Conservation (phyloP, 2,329 filamentous ascomycete species). For the Cadophora sp. region DNA sequence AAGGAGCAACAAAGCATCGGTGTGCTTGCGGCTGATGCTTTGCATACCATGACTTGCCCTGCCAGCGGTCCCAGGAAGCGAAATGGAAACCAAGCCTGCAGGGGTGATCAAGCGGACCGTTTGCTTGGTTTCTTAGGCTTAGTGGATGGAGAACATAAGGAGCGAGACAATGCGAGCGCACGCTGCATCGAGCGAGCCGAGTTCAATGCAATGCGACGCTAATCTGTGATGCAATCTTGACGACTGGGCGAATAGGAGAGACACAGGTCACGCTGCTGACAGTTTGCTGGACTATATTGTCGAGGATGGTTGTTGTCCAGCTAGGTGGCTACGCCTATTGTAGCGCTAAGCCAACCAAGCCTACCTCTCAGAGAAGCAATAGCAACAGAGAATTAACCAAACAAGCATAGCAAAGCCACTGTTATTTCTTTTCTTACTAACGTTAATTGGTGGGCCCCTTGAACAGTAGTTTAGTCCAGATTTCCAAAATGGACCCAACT, state of each 20-base stretch:
- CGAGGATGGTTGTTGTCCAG: too few species aligned
- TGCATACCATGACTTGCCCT: not conserved
- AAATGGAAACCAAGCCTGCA: not conserved
- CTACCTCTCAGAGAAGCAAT: too few species aligned
- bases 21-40: not conserved
- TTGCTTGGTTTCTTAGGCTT: not conserved
- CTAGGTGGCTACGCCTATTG: too few species aligned
- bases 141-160: not conserved
- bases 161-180: constrained; percentile 6
- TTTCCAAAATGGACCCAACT: too few species aligned
- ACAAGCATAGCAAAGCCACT: too few species aligned
- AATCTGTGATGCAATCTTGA: not conserved
- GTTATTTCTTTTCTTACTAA: too few species aligned
- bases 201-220: not conserved
- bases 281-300: too few species aligned
- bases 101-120: not conserved
- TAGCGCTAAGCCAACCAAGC: too few species aligned
- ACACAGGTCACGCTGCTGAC: not conserved
- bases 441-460: too few species aligned
- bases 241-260: not conserved
- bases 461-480: too few species aligned
- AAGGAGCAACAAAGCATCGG: not conserved
- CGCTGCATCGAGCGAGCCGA: not conserved
- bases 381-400: too few species aligned
- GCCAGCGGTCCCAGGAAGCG: not conserved